A percentile compares a stretch with the other conserved stretches of the same genome.
Conservation (phyloP, 2,329 filamentous ascomycete genomes). For the Xenoacremonium recifei region DNA sequence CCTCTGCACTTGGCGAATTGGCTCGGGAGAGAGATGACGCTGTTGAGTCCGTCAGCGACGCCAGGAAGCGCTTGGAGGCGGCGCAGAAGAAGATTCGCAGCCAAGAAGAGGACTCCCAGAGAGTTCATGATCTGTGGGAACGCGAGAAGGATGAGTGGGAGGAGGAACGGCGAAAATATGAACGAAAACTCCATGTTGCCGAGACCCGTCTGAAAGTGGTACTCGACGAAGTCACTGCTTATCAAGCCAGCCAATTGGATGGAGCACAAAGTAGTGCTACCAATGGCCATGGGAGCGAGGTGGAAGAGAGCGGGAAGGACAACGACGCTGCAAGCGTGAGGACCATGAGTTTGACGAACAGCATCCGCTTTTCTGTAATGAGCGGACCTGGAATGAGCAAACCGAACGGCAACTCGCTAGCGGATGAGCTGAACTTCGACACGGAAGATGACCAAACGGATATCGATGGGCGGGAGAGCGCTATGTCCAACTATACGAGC, state of each 20-base stretch:
- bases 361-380: constrained; percentile 71
- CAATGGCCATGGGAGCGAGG: constrained; percentile 53
- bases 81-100: constrained; percentile 73
- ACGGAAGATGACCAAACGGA: constrained; percentile 76
- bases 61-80: constrained; percentile 73
- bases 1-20: constrained; percentile 80
- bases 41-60: constrained; percentile 67
- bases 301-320: constrained; percentile 61
- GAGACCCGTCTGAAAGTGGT: constrained; percentile 82
- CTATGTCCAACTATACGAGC: constrained; percentile 47
- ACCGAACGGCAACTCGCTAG: constrained; percentile 70
- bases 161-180: constrained; percentile 75
- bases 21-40: constrained; percentile 84
- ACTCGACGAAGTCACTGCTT: constrained; percentile 79
- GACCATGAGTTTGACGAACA: constrained; percentile 71
- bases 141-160: constrained; percentile 85
- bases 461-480: constrained; percentile 66
- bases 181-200: constrained; percentile 85
- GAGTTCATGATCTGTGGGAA: constrained; percentile 77
- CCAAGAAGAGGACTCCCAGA: constrained; percentile 80
- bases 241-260: constrained; percentile 55
- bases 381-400: constrained; percentile 56
- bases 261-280: constrained; percentile 32
- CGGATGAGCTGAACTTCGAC: constrained; percentile 87
- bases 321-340: constrained; percentile 69